phyloP scores from a whole-genome alignment of 1,284 basidiomycete species.

The Heterobasidion parviporum region DNA sequence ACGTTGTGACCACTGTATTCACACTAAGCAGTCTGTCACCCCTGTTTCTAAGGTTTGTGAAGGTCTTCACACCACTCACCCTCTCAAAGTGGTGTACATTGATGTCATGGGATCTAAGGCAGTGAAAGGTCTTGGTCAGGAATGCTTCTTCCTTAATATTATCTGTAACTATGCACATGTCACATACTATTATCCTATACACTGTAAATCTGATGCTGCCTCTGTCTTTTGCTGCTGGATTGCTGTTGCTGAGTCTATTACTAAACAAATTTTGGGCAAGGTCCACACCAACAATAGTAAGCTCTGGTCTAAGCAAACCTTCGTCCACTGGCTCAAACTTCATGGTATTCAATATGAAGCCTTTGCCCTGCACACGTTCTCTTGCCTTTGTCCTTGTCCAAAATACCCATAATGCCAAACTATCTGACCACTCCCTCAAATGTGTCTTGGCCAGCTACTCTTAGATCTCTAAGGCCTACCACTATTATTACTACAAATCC shows the following conservation, averaged over 20 bases:
- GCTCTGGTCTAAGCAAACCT: too few species aligned
- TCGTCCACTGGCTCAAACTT: too few species aligned
- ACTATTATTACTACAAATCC: conserved; percentile 17
- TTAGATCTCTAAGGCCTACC: conserved; percentile 22
- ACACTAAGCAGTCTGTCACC: conserved; percentile 12
- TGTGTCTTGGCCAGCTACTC: conserved; percentile 25
- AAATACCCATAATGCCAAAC: conserved; percentile 19
- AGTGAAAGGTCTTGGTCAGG: conserved; percentile 17
- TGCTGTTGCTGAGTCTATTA: not conserved
- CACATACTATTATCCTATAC: conserved; percentile 22
- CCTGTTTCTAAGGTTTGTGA: conserved; percentile 6
- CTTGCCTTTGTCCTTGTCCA: conserved; percentile 12
- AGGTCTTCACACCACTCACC: conserved; percentile 12
- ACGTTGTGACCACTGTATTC: conserved; percentile 16
- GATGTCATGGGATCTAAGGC: conserved; percentile 22
- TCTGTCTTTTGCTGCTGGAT: conserved; percentile 18
- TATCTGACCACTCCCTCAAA: conserved; percentile 20
- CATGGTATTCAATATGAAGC: too few species aligned
- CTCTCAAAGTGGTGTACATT: conserved; percentile 22
- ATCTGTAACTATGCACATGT: conserved; percentile 23
- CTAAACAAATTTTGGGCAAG: too few species aligned
- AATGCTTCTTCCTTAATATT: conserved; percentile 25
- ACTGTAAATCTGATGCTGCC: conserved; percentile 17
- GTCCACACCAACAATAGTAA: too few species aligned
- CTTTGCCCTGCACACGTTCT: conserved; percentile 13